Base-by-base conservation (phyloP, 371 early-diverging fungal species). In the Mucor circinelloides region DNA sequence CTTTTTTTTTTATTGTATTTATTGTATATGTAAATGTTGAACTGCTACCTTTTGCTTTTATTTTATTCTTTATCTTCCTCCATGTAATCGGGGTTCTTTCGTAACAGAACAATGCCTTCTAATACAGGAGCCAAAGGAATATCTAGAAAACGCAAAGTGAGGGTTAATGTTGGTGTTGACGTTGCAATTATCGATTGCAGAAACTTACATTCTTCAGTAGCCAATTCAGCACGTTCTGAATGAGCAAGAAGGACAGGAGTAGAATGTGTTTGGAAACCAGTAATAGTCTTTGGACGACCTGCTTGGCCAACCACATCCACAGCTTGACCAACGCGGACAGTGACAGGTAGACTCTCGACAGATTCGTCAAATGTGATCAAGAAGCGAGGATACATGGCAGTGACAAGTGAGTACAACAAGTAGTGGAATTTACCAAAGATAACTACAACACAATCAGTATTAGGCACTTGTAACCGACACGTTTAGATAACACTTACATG, bases 241-340 rank as follows among this genome's bases (percentile, higher is more conserved):
- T 95, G 92, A 19, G 94, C 97, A 68, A 99, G 80, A 70, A 99
- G 83, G 17, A 99, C 98, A 3, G 99, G 99, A 30, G 99, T 97
- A 23, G 94, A 89, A 76, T 99, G 98, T 58, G 98, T 96, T 78
- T 99, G 99, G 90, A 98, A 97, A 25, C 99, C 99, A 3, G 98
- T 95, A 66, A 99, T 96, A 0, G 96, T 97, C 85, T 97, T 99
- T 63, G 99, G 99, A 62, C 95, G 87, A 42, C 99, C 99, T 1
- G 98, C 99, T 79, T 99, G 97, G 32, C 99, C 99, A 31, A 99
- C 99, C 2, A 94, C 95, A 79, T 99, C 99, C 30, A 99, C 98
- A 15, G 98, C 97, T 69, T 96, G 98, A 60, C 99, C 99, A 25
- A 99, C 99, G 70, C 99, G 95, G 31, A 99, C 95, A 23, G 93